Evolutionary conservation across 192 early-diverging fungal genomes (phyloP).

Genomic region (Kickxella alabastrina): DNA sequence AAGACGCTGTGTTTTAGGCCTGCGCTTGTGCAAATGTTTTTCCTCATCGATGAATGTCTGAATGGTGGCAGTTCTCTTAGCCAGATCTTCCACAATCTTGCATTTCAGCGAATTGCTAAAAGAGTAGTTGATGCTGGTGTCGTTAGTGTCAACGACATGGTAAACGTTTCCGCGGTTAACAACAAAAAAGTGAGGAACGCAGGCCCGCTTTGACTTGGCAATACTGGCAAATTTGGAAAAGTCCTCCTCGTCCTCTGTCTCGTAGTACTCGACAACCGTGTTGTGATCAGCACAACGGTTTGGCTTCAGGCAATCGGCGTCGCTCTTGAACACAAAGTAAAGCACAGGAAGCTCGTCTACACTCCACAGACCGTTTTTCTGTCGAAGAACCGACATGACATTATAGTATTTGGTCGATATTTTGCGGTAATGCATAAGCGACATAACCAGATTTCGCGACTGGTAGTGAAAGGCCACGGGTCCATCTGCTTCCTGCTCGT

Average conservation of each 20-base stretch:
- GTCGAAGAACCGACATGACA: background rate
- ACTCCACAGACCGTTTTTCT: background rate
- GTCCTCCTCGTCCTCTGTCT: background rate
- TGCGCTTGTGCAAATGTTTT: background rate
- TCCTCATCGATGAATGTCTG: background rate
- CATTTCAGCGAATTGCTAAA: background rate
- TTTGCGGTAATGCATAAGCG: background rate
- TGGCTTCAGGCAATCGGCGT: background rate
- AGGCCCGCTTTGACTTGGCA: background rate
- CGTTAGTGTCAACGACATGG: background rate
- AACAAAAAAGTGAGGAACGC: background rate
- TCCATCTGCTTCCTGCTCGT: background rate
- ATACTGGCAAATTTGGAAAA: background rate
- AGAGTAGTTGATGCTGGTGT: background rate
- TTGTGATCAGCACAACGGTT: background rate
- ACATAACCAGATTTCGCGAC: background rate
- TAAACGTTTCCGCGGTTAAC: background rate
- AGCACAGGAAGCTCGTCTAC: background rate
- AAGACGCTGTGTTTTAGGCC: background rate
- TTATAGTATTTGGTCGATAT: background rate
- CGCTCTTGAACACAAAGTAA: background rate
- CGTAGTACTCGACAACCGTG: background rate
- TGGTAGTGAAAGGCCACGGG: background rate
- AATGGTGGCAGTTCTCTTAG: background rate
- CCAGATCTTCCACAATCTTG: background rate